Evolutionary conservation across 495 filamentous ascomycete genomes (phyloP).

Genomic region (Hypoxylon fuscum): DNA sequence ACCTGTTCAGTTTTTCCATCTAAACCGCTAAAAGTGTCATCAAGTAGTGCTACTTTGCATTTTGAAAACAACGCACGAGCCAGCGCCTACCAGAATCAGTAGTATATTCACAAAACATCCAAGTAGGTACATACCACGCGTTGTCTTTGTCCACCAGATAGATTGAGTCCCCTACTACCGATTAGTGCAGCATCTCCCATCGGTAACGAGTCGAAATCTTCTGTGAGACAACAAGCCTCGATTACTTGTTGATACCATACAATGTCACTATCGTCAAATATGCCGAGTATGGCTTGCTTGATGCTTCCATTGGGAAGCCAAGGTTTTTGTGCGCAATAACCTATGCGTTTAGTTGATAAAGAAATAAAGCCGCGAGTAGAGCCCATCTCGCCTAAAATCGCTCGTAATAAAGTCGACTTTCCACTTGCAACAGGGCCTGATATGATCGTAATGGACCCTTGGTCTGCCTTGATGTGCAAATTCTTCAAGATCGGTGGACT

Average conservation of each 20-base stretch:
- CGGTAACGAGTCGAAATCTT: constrained; percentile 65
- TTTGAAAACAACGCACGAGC: constrained; percentile 52
- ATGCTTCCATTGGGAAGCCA: constrained; percentile 54
- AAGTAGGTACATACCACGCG: constrained; percentile 53
- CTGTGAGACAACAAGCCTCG: constrained; percentile 64
- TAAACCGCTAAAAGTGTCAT: constrained; percentile 48
- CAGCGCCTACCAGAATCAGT: constrained; percentile 37
- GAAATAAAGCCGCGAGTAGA: constrained; percentile 40
- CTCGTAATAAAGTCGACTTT: constrained; percentile 50
- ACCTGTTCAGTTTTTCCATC: constrained; percentile 46
- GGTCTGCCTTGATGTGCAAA: constrained; percentile 26
- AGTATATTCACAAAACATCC: neutral
- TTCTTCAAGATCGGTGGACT: constrained; percentile 10
- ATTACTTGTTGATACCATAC: constrained; percentile 66
- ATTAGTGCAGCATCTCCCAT: constrained; percentile 65
- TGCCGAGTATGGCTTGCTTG: constrained; percentile 45
- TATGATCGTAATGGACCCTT: constrained; percentile 31
- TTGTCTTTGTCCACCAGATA: constrained; percentile 75
- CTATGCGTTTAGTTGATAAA: constrained; percentile 27
- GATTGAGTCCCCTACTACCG: constrained; percentile 69
- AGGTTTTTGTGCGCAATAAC: constrained; percentile 45
- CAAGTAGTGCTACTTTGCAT: constrained; percentile 40
- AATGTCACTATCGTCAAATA: constrained; percentile 44
- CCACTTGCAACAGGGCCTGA: constrained; percentile 52
- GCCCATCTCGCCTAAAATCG: constrained; percentile 46